These are phyloP conservation scores for Debaryomyces sp. DNA, from an alignment of 1,139 yeast genomes.

Conservation along the genomic window DNA sequence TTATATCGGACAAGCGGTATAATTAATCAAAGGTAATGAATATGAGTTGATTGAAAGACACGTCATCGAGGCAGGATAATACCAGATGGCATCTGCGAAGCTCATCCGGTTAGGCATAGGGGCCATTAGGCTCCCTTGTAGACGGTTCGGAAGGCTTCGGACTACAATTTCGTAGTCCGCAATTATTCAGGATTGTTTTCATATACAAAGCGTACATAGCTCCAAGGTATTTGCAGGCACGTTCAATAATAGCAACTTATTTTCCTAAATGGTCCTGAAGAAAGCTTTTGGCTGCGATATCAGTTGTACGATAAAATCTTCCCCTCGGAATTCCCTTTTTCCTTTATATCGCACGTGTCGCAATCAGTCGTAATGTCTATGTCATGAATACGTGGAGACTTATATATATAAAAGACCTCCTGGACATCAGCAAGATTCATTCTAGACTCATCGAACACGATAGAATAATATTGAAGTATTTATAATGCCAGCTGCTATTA, in stretches of 20 bases:
- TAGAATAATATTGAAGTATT: slow-evolving; percentile 15
- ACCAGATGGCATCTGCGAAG: no score
- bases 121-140: no score
- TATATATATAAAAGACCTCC: background rate
- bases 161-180: no score
- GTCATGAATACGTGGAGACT: slow-evolving; percentile 12
- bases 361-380: background rate
- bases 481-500: slow-evolving; percentile 8
- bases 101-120: no score
- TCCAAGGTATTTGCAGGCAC: background rate
- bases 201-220: no score
- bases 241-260: background rate
- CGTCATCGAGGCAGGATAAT: no score
- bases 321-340: background rate
- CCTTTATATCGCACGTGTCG: background rate
- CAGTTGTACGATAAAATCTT: no score
- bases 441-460: background rate
- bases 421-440: background rate
- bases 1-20: no score
- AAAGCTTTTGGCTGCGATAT: background rate
- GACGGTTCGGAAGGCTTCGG: no score
- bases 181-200: no score
- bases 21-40: no score
- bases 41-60: no score
- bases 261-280: background rate